Conservation (phyloP, 2,329 filamentous ascomycete genomes). For the Aspergillus transmontanensis region DNA sequence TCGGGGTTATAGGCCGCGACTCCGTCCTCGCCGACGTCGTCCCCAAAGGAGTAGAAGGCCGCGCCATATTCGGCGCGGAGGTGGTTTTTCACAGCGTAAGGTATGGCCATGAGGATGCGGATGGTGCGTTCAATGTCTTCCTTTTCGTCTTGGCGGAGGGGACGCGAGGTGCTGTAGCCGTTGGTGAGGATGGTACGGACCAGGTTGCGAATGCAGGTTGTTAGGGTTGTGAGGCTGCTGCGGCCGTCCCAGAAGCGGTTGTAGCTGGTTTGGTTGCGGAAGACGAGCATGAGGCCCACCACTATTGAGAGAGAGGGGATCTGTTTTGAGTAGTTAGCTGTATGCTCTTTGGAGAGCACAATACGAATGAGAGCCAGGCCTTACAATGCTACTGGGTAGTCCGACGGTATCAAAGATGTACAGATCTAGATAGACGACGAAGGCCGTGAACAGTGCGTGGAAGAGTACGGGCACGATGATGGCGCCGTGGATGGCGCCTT, state of each 20-base stretch:
- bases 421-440: constrained; percentile 61
- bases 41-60: constrained; percentile 37
- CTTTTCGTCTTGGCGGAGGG: constrained; percentile 47
- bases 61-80: constrained; percentile 64
- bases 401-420: constrained; percentile 54
- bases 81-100: constrained; percentile 67
- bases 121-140: constrained; percentile 62
- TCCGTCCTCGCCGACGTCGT: constrained; percentile 33
- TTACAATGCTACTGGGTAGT: constrained; percentile 60
- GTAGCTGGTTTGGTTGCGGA: constrained; percentile 66
- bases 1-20: constrained; percentile 45
- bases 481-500: constrained; percentile 63
- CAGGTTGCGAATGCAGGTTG: constrained; percentile 62
- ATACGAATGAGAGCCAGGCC: constrained; percentile 23
- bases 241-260: constrained; percentile 66
- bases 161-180: constrained; percentile 38
- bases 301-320: constrained; percentile 66
- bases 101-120: constrained; percentile 61
- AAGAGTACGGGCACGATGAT: constrained; percentile 60
- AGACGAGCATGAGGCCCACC: constrained; percentile 68
- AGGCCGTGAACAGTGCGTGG: constrained; percentile 60
- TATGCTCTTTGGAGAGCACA: background rate
- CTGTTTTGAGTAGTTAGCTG: constrained; percentile 27
- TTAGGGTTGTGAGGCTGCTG: constrained; percentile 58
- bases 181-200: constrained; percentile 59